Base-by-base conservation (phyloP, 345 rosid genomes). In the Arabis hirsuta region DNA sequence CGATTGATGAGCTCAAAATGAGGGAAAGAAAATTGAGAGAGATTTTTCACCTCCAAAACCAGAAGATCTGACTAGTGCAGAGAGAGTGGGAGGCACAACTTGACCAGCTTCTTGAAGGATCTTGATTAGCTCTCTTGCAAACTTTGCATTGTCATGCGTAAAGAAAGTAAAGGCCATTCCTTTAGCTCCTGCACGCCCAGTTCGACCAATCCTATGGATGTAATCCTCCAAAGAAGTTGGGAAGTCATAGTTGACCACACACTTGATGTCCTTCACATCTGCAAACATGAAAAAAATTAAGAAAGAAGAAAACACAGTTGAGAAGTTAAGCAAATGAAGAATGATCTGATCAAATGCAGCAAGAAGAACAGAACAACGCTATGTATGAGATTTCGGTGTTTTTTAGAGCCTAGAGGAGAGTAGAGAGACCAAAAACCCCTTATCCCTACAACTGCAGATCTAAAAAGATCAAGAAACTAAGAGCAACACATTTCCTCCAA, bases 201-300 rank as follows among this genome's bases (percentile, higher is more conserved):
- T 95, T 70, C 99, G 78, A 22, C 99, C 99, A 55, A 95, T 95
- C 84, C 99, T 88, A 77, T 95, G 99, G 56, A 95, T 81, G 75
- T 95, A 95, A 78, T 91, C 99, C 81, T 91, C 97, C 41, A 95
- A 85, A 60, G 90, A 83, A 19, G 95, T 69, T 29, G 99, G 99
- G 78, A 95, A 95, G 81, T 95, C 99, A 59, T 91, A 95, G 82
- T 95, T 95, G 75, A 95, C 81, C 76, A 95, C 99, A 79, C 96
- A 95, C 67, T 95, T 95, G 74, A 95, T 95, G 84, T 95, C 99
- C 88, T 95, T 95, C 78, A 95, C 99, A 87, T 95, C 99, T 95
- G 83, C 84, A 87, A 61, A 45, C 80, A 82, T 27, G 48, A 12
- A 59, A 47, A 61, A 67, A 45, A 22, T 62, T 43, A 36, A 52